Percentiles rank a stretch among this genome's conserved stretches.
Conservation (phyloP, 148 eudicot genomes). For the Heliosperma pusillum region DNA sequence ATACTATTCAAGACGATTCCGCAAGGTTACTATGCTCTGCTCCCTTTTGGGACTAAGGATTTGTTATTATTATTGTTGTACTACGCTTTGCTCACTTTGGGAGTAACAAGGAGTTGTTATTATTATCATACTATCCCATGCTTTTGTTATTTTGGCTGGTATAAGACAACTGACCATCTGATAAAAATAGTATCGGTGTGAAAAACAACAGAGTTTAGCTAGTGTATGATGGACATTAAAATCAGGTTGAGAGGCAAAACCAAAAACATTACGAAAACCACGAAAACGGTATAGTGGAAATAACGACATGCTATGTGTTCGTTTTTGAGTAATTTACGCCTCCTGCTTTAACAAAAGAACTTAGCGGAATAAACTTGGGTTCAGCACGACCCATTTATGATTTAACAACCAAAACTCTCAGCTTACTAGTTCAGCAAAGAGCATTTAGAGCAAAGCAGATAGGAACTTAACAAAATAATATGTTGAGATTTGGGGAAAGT, state of each 20-base stretch:
- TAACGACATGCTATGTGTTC: neutral
- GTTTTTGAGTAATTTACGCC: neutral
- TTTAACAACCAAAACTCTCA: no score
- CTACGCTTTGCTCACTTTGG: slow-evolving; percentile 15
- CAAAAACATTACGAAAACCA: neutral
- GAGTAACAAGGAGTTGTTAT: neutral
- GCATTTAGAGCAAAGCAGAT: neutral
- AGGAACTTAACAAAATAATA: neutral
- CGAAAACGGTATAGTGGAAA: neutral
- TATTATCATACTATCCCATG: slow-evolving; percentile 11
- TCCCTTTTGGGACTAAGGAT: neutral
- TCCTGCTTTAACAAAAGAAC: neutral
- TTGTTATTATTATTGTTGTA: neutral
- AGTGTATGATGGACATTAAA: slow-evolving; percentile 14
- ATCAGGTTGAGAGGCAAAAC: neutral
- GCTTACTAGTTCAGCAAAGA: neutral
- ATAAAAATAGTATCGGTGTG: slow-evolving; percentile 12
- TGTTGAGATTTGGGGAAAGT: neutral
- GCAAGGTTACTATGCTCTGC: slow-evolving; percentile 7
- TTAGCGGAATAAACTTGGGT: neutral
- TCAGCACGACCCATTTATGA: neutral
- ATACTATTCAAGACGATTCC: slow-evolving; percentile 14
- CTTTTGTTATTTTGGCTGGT: slow-evolving; percentile 25
- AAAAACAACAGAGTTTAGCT: slow-evolving; percentile 24
- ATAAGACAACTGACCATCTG: slow-evolving; percentile 21